Conservation (phyloP, 176 grass and related monocot genomes). For the Panicum miliaceum region DNA sequence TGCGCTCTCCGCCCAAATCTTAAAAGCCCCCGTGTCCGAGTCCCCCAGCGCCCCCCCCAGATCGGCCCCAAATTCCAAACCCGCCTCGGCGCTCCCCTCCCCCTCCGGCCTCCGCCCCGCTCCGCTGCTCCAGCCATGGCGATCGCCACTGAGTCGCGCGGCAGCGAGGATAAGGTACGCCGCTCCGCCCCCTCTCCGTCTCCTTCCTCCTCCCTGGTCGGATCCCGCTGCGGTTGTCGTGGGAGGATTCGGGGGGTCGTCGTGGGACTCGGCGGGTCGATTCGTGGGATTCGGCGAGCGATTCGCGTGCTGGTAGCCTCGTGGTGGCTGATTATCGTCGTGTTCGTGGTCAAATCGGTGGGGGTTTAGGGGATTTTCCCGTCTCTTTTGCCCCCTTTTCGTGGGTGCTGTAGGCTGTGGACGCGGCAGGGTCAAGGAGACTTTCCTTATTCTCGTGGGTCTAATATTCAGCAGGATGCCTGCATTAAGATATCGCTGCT, state of each 20-base stretch:
- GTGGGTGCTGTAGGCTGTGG: background rate
- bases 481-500: background rate
- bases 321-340: background rate
- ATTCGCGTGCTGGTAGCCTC: background rate
- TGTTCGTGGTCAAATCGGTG: background rate
- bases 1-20: constrained; percentile 24
- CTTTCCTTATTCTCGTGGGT: background rate
- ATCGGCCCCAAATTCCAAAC: constrained; percentile 29
- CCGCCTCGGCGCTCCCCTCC: background rate
- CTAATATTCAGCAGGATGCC: background rate
- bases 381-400: background rate
- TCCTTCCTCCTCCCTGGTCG: background rate
- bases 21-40: constrained; percentile 22
- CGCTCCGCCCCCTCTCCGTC: background rate
- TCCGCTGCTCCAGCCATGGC: constrained; percentile 52
- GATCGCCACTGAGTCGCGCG: constrained; percentile 62
- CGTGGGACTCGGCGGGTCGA: background rate
- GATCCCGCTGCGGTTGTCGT: constrained; percentile 17
- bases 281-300: background rate
- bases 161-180: constrained; percentile 67
- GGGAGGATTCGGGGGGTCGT: background rate
- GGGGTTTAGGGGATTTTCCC: constrained; percentile 11
- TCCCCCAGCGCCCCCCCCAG: background rate
- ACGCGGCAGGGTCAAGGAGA: background rate
- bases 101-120: background rate